Base-by-base conservation (phyloP, 371 early-diverging fungal species). In the Apophysomyces ossiformis region DNA sequence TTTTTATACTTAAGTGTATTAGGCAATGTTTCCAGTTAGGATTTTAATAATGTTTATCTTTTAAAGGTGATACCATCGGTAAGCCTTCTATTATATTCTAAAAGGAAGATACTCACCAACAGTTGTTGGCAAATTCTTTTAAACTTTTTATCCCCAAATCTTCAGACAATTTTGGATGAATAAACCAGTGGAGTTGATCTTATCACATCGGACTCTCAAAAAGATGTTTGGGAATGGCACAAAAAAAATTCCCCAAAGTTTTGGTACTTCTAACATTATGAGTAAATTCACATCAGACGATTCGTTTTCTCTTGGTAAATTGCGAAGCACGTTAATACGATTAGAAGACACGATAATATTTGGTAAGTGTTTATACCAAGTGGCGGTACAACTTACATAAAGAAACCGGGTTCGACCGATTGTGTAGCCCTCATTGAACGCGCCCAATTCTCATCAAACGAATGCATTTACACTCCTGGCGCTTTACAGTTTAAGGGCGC, bases 271-370 rank as follows among this genome's bases (percentile, higher is more conserved):
- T 45, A 45, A 13, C 13, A 16, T 26, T 37, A 85, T 85, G 86
- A 78, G 81, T 69, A 74, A 82, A 69, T 79, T 85, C 57, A 73
- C 78, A 50, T 50, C 62, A 12, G 74, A 78, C 50, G 67, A 67
- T 47, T 47, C 71, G 13, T 77, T 83, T 8, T 64, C 78, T 8
- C 72, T 88, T 15, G 80, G 77, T 61, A 86, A 87, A 73, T 75
- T 94, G 41, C 86, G 93, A 11, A 81, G 87, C 72, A 89, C 89
- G 15, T 81, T 94, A n/a, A 86, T 94, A 63, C 89, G 94, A 9
- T 84, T 96, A 35, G 97, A 98, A 76, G 97, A 98, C 78, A 93
- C 96, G 8, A 96, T 98, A 73, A 95, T 97, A 57, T 98, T 96
- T 77, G 93, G 94, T 93, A 80, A 58, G 74, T 26, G 47, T 43